A percentile compares a stretch with the other conserved stretches of the same genome.
These are phyloP conservation scores for Lithospermum erythrorhizon DNA, from an alignment of 257 asterid species.

Conservation along the genomic window DNA sequence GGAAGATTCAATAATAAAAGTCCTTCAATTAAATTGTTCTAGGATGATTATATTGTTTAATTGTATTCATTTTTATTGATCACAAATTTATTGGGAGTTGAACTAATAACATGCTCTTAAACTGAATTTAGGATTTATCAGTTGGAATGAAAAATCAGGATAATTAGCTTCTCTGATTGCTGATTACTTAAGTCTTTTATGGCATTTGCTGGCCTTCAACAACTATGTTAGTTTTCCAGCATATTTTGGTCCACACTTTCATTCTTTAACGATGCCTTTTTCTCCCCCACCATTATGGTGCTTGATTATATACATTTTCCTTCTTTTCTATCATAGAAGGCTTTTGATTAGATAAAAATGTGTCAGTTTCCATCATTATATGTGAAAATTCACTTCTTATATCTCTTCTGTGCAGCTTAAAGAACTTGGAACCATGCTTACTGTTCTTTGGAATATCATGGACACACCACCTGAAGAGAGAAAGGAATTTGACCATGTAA, in stretches of 20 bases:
- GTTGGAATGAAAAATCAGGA: too few species aligned
- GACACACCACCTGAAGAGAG: constrained; percentile 47
- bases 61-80: not conserved
- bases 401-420: constrained; percentile 32
- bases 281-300: not conserved
- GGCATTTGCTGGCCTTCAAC: not conserved
- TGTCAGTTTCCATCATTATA: not conserved
- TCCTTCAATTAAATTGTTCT: too few species aligned
- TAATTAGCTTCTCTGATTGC: too few species aligned
- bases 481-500: constrained; percentile 37
- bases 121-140: too few species aligned
- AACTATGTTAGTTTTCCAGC: not conserved
- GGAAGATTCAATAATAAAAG: constrained; percentile 36
- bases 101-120: not conserved
- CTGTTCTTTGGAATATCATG: constrained; percentile 56
- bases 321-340: not conserved
- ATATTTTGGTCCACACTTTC: not conserved
- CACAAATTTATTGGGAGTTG: too few species aligned
- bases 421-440: constrained; percentile 41
- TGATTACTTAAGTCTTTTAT: not conserved
- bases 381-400: constrained; percentile 6
- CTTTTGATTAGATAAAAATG: not conserved
- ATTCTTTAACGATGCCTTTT: not conserved
- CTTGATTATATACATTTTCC: not conserved
- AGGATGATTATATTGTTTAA: not conserved